These are phyloP conservation scores for Auriscalpium microsporum DNA, from an alignment of 768 basidiomycete species.

Conservation along the genomic window DNA sequence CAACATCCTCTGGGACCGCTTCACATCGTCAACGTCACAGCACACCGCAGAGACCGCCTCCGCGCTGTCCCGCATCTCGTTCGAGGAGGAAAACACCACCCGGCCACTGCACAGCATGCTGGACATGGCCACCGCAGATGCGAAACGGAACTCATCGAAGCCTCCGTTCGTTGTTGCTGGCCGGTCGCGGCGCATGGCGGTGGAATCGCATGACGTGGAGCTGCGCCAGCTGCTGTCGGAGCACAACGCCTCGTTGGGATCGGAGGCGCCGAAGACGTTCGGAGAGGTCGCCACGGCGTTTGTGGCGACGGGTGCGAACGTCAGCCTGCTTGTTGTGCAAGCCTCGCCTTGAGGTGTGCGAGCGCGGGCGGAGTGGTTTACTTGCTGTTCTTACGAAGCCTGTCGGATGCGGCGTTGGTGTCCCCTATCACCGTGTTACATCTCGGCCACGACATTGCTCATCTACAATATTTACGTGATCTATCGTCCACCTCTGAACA, in stretches of 20 bases:
- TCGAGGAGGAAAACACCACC: slow-evolving; percentile 40
- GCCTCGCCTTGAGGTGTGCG: slow-evolving; percentile 20
- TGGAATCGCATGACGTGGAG: slow-evolving; percentile 52
- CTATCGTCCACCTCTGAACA: too few relatives aligned
- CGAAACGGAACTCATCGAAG: slow-evolving; percentile 26
- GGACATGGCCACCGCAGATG: slow-evolving; percentile 29
- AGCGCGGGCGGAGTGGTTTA: too few relatives aligned
- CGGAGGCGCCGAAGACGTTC: slow-evolving; percentile 60
- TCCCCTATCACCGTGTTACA: too few relatives aligned
- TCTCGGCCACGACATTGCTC: too few relatives aligned
- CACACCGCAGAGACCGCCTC: slow-evolving; percentile 22
- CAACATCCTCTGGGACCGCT: slow-evolving; percentile 65
- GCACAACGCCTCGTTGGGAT: slow-evolving; percentile 34
- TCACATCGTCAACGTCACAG: slow-evolving; percentile 28
- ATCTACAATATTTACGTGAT: too few relatives aligned
- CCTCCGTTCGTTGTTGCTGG: slow-evolving; percentile 61
- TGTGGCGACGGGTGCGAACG: slow-evolving; percentile 42
- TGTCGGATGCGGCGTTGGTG: too few relatives aligned
- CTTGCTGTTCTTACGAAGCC: too few relatives aligned
- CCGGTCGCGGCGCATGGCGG: slow-evolving; percentile 63
- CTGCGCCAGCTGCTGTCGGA: slow-evolving; percentile 39
- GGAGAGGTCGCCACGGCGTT: slow-evolving; percentile 71
- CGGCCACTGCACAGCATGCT: slow-evolving; percentile 50
- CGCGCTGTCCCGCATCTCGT: slow-evolving; percentile 59
- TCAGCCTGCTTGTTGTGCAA: slow-evolving; percentile 51